Evolutionary conservation across 2,329 filamentous ascomycete genomes (phyloP), one percentile per base, ranked within the genome.

Genomic region (Ceratocystis albifundus): DNA sequence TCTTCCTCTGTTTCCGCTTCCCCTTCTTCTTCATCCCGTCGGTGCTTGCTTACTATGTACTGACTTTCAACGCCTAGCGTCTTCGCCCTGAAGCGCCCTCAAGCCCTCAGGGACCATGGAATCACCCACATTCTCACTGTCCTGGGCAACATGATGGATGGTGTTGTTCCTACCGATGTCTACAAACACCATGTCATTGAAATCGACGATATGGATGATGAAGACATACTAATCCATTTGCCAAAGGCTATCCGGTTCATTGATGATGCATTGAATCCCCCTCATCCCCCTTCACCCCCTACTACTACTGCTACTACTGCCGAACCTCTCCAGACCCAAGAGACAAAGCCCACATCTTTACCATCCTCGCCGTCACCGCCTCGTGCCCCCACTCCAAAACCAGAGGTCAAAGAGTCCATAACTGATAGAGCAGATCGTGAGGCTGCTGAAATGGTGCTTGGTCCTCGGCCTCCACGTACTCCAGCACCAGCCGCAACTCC

Each of bases 101-200:
- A 87, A 65, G 82, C 86, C 45, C 80, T 97, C 62, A 77, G 82
- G 70, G 82, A 88, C 69, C 84, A 85, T 70, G 85, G 87, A 70
- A 90, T 99, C 74, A 96, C 91, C 2, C 92, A 96, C 76, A 83
- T 97, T 36, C 80, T 97, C n/a, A 96, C 92, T 3, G 88, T 94
- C 50, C 76, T 93, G 68, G 83, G 84, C 61, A 73, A 71, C 68
- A 76, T 65, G 63, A 65, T 65, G 48, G 63, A 48, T 20, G 53
- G 59, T 50, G 67, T 50, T 25, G 61, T 66, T n/a, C 61, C 61
- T 15, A 59, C 46, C 77, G 76, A 72, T 74, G 79, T 20, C 53
- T 90, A 86, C 74, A 77, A 86, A 69, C 90, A 95, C 74, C 80
- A 90, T 71, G 81, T 85, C 68, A 88, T 97, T 70, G 88, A 95